Conservation (phyloP, 2,329 filamentous ascomycete species). For the Penicillium corylophilum region DNA sequence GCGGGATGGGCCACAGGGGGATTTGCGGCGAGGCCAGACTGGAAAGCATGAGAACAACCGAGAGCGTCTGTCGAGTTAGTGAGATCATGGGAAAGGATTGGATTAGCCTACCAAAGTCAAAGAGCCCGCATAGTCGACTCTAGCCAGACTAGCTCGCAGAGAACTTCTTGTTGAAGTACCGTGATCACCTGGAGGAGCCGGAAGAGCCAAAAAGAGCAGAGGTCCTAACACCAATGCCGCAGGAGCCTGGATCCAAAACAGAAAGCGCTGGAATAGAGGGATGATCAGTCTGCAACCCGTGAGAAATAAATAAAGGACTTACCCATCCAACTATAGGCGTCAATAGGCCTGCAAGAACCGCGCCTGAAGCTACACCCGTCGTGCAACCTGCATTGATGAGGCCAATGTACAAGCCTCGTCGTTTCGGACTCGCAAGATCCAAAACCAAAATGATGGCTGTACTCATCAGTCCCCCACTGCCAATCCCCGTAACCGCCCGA, state of each 20-base stretch:
- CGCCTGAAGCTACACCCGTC: constrained; percentile 68
- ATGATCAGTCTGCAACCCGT: not conserved
- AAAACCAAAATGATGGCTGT: constrained; percentile 73
- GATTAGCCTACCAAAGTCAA: constrained; percentile 56
- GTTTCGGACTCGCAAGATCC: constrained; percentile 66
- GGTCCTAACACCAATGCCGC: constrained; percentile 61
- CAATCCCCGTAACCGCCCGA: constrained; percentile 65
- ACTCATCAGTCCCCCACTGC: constrained; percentile 70
- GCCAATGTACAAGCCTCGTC: constrained; percentile 71
- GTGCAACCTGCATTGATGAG: constrained; percentile 73
- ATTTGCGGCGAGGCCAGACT: constrained; percentile 66
- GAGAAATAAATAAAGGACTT: constrained; percentile 28
- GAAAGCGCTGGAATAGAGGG: constrained; percentile 54
- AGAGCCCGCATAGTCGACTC: constrained; percentile 74
- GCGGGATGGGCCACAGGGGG: constrained; percentile 57
- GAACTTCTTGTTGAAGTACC: constrained; percentile 38
- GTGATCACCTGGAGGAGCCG: constrained; percentile 41
- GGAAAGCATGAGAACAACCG: constrained; percentile 71
- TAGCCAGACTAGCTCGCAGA: constrained; percentile 56
- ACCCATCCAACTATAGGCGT: constrained; percentile 69
- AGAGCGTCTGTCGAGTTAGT: constrained; percentile 49
- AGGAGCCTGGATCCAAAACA: constrained; percentile 73
- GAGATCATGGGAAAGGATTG: not conserved
- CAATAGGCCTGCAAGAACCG: constrained; percentile 66
- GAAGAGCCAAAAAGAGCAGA: constrained; percentile 65